A percentile compares a stretch with the other conserved stretches of the same genome.
phyloP scores from a whole-genome alignment of 371 early-diverging fungal genomes.

The Parasitella parasitica region DNA sequence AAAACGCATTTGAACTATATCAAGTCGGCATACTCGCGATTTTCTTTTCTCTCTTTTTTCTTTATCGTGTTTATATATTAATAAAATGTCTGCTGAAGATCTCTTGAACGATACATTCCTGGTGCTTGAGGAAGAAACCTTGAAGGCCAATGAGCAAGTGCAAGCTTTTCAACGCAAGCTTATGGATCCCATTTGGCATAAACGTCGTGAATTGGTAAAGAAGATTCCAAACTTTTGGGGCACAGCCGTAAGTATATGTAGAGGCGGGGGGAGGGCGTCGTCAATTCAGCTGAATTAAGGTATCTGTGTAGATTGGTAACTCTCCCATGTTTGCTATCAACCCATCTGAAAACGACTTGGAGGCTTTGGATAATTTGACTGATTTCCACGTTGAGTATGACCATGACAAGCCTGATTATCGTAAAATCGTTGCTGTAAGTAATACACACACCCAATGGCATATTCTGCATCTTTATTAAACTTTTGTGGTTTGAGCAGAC shows the following conservation, averaged over 20 bases:
- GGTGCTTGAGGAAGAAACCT: slow-evolving; percentile 37
- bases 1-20: not conserved
- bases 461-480: not conserved
- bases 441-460: not conserved
- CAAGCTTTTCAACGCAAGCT: slow-evolving; percentile 46
- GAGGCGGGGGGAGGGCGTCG: no score
- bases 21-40: not conserved
- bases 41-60: not conserved
- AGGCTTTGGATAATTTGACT: slow-evolving; percentile 52
- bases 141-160: slow-evolving; percentile 35
- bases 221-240: slow-evolving; percentile 60
- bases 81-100: slow-evolving; percentile 44
- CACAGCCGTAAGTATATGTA: slow-evolving; percentile 40
- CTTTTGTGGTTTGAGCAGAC: slow-evolving; percentile 27
- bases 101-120: slow-evolving; percentile 31
- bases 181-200: slow-evolving; percentile 54
- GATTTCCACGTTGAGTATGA: slow-evolving; percentile 60
- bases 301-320: slow-evolving; percentile 35
- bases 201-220: slow-evolving; percentile 58
- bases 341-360: slow-evolving; percentile 32
- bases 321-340: slow-evolving; percentile 19
- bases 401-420: slow-evolving; percentile 44
- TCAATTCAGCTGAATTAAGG: not conserved
- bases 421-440: slow-evolving; percentile 54
- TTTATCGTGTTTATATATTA: not conserved